Evolutionary conservation across 768 basidiomycete species (phyloP).

Genomic region (Collybiopsis confluens): DNA sequence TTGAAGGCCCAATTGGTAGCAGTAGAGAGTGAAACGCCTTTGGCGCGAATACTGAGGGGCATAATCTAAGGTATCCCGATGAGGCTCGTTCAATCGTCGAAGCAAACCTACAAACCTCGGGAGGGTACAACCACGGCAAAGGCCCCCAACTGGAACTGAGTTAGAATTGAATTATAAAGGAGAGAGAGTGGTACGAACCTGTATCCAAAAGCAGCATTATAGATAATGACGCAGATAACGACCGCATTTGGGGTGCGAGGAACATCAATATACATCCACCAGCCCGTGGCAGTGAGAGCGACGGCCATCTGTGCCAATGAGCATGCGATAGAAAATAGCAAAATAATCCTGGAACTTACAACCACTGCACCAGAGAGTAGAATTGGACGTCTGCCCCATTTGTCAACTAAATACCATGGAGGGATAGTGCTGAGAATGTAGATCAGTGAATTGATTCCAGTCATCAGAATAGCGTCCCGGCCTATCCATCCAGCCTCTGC

Average conservation of each 20-base stretch:
- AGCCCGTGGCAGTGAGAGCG: conserved; percentile 76
- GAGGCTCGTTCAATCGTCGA: not conserved
- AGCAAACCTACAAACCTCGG: conserved; percentile 51
- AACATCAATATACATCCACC: conserved; percentile 91
- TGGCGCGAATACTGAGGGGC: conserved; percentile 84
- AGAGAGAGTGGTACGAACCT: conserved; percentile 37
- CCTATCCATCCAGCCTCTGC: conserved; percentile 95
- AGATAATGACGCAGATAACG: conserved; percentile 84
- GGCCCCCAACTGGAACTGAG: conserved; percentile 66
- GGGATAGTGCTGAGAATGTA: conserved; percentile 79
- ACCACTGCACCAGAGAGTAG: conserved; percentile 81
- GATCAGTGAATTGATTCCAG: conserved; percentile 85
- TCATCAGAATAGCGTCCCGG: conserved; percentile 91
- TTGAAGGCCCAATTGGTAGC: conserved; percentile 90
- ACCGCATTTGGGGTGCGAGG: conserved; percentile 83
- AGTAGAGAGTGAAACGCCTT: conserved; percentile 93
- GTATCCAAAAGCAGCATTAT: conserved; percentile 92
- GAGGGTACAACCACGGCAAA: conserved; percentile 83
- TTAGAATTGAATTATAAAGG: not conserved
- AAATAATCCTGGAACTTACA: conserved; percentile 37
- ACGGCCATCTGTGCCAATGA: conserved; percentile 63
- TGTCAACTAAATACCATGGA: conserved; percentile 92
- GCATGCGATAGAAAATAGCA: not conserved
- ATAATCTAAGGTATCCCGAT: conserved; percentile 59
- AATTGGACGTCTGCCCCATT: conserved; percentile 85